phyloP scores from a whole-genome alignment of 2,329 filamentous ascomycete genomes.

The Neofusicoccum sp. region DNA sequence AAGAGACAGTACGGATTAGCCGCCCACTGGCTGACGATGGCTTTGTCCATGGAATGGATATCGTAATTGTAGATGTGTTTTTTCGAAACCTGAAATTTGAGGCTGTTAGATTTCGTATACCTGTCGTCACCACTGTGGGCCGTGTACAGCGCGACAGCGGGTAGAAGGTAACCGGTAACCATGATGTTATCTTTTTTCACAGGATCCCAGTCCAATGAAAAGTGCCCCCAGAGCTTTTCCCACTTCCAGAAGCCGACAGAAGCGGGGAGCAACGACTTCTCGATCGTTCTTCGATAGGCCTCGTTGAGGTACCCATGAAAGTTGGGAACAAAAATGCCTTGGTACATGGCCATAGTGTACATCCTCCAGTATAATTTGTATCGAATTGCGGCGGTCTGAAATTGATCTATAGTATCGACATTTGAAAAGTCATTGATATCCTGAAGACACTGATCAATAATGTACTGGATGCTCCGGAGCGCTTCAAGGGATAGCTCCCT shows the following conservation, averaged over 20 bases:
- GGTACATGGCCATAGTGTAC: constrained; percentile 24
- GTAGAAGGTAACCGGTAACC: constrained; percentile 26
- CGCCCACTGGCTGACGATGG: constrained; percentile 25
- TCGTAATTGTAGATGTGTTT: constrained; percentile 25
- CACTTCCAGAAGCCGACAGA: constrained; percentile 29
- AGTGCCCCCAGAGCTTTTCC: constrained; percentile 26
- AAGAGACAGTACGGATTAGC: constrained; percentile 24
- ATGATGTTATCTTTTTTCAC: constrained; percentile 27
- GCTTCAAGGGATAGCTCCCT: constrained; percentile 22
- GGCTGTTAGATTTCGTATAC: constrained; percentile 23
- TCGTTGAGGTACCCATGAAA: constrained; percentile 26
- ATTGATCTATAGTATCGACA: constrained; percentile 28
- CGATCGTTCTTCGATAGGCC: constrained; percentile 24
- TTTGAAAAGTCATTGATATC: constrained; percentile 25
- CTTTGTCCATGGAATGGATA: constrained; percentile 22
- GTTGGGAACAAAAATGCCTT: constrained; percentile 24
- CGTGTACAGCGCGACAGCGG: constrained; percentile 25
- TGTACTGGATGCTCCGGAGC: constrained; percentile 25
- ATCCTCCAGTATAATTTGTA: constrained; percentile 26
- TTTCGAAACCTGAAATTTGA: constrained; percentile 26
- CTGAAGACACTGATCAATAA: constrained; percentile 25
- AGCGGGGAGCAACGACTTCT: constrained; percentile 24
- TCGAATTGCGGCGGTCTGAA: constrained; percentile 27
- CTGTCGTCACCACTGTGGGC: constrained; percentile 23
- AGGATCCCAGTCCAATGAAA: constrained; percentile 26